Evolutionary conservation across 352 stramenopile genomes (phyloP).

Genomic region (Pythium aquatile): DNA sequence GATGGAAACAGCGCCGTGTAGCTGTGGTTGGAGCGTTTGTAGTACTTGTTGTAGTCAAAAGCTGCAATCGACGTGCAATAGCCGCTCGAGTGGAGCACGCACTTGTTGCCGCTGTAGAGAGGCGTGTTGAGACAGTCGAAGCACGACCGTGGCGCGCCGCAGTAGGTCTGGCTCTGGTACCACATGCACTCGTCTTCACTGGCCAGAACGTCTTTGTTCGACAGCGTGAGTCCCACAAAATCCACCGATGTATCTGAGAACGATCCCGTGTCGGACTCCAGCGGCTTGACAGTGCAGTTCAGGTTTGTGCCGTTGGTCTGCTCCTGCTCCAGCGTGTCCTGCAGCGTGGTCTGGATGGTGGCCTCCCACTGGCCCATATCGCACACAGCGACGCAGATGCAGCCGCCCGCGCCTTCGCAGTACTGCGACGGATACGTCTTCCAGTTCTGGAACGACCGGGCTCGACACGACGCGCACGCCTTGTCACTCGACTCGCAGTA

Average conservation of each 20-base stretch:
- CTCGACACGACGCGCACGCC: slow-evolving; percentile 37
- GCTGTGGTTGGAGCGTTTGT: slow-evolving; percentile 26
- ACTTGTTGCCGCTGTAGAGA: slow-evolving; percentile 31
- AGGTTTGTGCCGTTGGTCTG: slow-evolving; percentile 18
- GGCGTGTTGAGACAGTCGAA: slow-evolving; percentile 48
- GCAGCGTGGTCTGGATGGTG: slow-evolving; percentile 37
- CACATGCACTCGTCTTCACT: slow-evolving; percentile 50
- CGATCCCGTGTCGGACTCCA: background rate
- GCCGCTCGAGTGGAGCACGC: slow-evolving; percentile 49
- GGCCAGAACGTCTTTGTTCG: slow-evolving; percentile 38
- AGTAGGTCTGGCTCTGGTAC: slow-evolving; percentile 63
- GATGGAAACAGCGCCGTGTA: slow-evolving; percentile 41
- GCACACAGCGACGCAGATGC: slow-evolving; percentile 56
- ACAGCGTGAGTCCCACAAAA: slow-evolving; percentile 17
- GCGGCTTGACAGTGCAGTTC: slow-evolving; percentile 4
- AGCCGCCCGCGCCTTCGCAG: slow-evolving; percentile 37
- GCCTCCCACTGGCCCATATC: slow-evolving; percentile 42
- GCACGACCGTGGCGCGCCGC: slow-evolving; percentile 41
- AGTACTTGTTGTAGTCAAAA: slow-evolving; percentile 46
- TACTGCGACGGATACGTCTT: slow-evolving; percentile 46
- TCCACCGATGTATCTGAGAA: background rate
- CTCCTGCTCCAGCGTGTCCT: slow-evolving; percentile 19
- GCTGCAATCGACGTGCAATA: slow-evolving; percentile 51
- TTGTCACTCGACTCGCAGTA: slow-evolving; percentile 49
- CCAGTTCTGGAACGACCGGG: slow-evolving; percentile 33